Evolutionary conservation across 106 monocot species (phyloP), one percentile per base, ranked within the genome.

Genomic region (Narthecium ossifragum): DNA sequence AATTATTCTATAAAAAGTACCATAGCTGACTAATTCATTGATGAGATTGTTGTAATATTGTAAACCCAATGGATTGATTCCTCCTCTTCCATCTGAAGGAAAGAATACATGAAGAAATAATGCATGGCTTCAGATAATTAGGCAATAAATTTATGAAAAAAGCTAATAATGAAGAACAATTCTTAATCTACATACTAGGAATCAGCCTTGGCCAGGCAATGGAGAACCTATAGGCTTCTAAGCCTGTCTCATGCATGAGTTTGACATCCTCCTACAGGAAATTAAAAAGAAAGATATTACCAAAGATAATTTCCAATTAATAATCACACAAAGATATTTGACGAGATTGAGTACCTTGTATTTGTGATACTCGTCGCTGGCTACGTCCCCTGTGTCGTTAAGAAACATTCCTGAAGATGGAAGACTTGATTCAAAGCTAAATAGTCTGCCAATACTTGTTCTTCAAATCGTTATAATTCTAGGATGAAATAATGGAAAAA

Each of bases 201-300:
- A 88, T 74, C 34, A 88, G 74, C 49, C 83, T 80, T 36, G 88
- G 66, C 88, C 88, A 88, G 21, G 88, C 83, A 63, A 87, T 82
- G 23, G 82, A 87, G 38, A 82, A 82, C 32, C 78, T 78, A 43
- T 87, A 87, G n/a, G 72, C 78, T 15, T 87, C 82, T 9, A 87
- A 21, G 24, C 77, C 74, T 22, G 57, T 75, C 18, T 87, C 83
- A 55, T 23, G 29, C 73, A 88, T 83, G 23, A 83, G 68, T 60
- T 83, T 73, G 34, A 80, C 74, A 58, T 88, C 88, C 37, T 73
- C 88, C 88, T 88, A 43, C 37, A 73, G 47, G 21, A 68, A 38
- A 2, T 38, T 1, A 20, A 25, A 30, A 22, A 51, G 1, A 51
- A n/a, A n/a, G 11, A n/a, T 1, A 20, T n/a, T 8, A 1, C 11